A percentile compares a stretch with the other conserved stretches of the same genome.
Evolutionary conservation across 2,329 filamentous ascomycete species (phyloP).

Genomic region (Cryphonectria japonica): DNA sequence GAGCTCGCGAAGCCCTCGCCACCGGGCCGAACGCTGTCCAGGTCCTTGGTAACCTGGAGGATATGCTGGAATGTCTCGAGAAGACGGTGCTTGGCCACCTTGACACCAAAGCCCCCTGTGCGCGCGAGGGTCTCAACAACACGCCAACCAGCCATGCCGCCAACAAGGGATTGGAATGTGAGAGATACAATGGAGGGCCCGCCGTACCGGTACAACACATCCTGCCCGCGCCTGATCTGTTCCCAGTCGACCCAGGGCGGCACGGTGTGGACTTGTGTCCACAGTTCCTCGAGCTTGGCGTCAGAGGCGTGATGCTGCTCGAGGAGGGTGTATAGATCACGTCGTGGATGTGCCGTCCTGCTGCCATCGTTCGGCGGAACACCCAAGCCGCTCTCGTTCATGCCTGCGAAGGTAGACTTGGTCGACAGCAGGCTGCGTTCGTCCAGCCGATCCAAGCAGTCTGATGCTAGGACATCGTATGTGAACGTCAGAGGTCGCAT

Average conservation of each 20-base stretch:
- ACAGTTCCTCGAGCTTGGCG: constrained; percentile 59
- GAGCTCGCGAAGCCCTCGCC: constrained; percentile 68
- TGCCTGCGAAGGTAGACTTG: constrained; percentile 2
- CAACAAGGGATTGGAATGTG: constrained; percentile 67
- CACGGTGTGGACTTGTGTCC: constrained; percentile 67
- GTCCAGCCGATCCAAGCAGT: constrained; percentile 67
- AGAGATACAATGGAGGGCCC: constrained; percentile 67
- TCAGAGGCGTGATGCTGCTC: constrained; percentile 61
- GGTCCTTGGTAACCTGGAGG: constrained; percentile 68
- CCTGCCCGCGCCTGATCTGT: constrained; percentile 73
- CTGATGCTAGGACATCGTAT: constrained; percentile 71
- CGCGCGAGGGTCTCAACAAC: constrained; percentile 75
- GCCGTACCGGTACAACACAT: constrained; percentile 78
- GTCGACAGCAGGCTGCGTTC: constrained; percentile 55
- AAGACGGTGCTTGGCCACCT: constrained; percentile 65
- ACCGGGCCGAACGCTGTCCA: constrained; percentile 68
- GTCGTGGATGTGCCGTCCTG: constrained; percentile 37
- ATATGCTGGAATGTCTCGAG: constrained; percentile 76
- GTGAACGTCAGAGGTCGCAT: constrained; percentile 63
- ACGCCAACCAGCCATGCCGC: constrained; percentile 72
- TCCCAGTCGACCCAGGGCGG: constrained; percentile 80
- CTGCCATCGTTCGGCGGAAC: constrained; percentile 30
- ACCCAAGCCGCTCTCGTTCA: neutral
- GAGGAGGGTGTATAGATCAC: constrained; percentile 68
- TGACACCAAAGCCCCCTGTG: constrained; percentile 73